Conservation (phyloP, 129 eudicot genomes). For the Heracleum sosnowskyi region DNA sequence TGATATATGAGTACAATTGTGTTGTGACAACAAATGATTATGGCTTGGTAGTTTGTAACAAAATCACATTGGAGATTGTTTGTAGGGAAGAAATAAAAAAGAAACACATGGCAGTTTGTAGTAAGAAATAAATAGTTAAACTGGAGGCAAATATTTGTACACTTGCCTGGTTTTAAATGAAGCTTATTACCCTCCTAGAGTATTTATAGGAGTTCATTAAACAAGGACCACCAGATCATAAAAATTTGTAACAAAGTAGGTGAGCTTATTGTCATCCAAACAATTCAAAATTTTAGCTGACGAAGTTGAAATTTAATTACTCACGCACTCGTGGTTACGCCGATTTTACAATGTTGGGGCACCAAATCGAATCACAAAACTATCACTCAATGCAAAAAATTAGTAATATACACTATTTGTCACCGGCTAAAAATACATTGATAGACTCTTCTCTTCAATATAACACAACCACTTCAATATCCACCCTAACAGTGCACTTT, state of each 20-base stretch:
- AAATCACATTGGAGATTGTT: neutral
- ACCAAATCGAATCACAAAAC: no score
- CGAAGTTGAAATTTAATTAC: neutral
- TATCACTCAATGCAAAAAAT: no score
- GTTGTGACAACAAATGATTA: neutral
- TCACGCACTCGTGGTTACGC: no score
- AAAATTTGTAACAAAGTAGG: neutral
- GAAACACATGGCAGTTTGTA: neutral
- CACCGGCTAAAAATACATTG: no score
- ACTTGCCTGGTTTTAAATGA: constrained; percentile 3
- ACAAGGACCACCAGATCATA: neutral
- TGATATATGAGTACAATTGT: neutral
- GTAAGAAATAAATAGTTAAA: neutral
- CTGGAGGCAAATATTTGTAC: neutral
- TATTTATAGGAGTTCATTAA: neutral
- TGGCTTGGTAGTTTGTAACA: neutral
- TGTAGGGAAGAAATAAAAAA: neutral
- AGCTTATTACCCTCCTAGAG: neutral
- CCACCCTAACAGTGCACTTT: no score
- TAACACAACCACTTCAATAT: no score
- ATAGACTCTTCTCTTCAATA: no score
- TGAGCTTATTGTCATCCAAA: neutral
- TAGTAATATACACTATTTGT: no score
- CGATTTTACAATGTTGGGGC: no score
- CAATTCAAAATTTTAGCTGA: neutral